phyloP scores from a whole-genome alignment of 495 filamentous ascomycete species.

The Parathielavia hyrcaniae region DNA sequence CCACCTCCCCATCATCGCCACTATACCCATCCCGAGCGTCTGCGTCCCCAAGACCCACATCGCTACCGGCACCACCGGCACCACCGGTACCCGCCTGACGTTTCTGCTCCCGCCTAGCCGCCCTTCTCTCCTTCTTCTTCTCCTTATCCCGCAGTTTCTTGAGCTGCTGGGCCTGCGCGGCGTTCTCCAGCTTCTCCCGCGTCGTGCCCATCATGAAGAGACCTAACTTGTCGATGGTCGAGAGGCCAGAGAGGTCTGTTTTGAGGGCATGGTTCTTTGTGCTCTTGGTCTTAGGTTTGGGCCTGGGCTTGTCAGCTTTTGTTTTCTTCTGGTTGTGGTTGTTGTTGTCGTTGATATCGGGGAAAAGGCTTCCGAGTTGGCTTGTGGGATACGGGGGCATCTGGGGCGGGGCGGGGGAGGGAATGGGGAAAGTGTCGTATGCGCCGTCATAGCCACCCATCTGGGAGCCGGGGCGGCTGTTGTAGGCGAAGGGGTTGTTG shows the following conservation, averaged over 20 bases:
- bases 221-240: not conserved
- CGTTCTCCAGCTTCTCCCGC: not conserved
- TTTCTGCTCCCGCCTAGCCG: not conserved
- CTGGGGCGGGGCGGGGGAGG: not conserved
- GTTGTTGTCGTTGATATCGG: not conserved
- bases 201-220: constrained; percentile 11
- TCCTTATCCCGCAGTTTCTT: not conserved
- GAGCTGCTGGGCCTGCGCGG: not conserved
- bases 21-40: not conserved
- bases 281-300: not conserved
- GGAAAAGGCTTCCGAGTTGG: not conserved
- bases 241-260: not conserved
- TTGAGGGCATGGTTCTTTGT: not conserved
- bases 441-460: not conserved
- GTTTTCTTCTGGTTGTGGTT: not conserved
- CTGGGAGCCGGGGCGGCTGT: not conserved
- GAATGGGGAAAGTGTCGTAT: not conserved
- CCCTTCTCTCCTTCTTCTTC: not conserved
- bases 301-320: not conserved
- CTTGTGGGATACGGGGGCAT: not conserved
- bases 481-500: too few species aligned
- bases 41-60: not conserved
- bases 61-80: too few species aligned
- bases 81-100: too few species aligned
- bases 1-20: not conserved